Percentiles rank a stretch among this genome's conserved stretches.
phyloP scores from a whole-genome alignment of 2,329 filamentous ascomycete species.

The Diaporthe caulivora region DNA sequence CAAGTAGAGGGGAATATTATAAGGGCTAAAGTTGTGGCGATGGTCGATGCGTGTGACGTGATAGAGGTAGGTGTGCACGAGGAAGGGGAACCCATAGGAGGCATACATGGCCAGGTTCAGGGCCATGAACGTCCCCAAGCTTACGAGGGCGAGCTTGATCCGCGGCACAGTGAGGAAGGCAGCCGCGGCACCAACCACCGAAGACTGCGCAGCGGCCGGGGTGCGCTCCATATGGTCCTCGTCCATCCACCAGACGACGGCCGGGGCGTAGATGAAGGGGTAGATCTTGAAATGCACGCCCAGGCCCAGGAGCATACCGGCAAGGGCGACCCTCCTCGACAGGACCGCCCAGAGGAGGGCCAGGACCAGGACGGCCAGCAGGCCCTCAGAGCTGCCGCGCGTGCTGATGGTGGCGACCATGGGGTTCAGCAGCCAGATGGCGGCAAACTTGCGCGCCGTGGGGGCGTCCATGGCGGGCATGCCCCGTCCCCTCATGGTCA shows the following conservation, averaged over 20 bases:
- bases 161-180: constrained; percentile 67
- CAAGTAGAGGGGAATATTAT: constrained; percentile 92
- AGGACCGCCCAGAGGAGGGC: constrained; percentile 86
- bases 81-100: constrained; percentile 82
- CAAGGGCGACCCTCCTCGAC: constrained; percentile 69
- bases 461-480: constrained; percentile 56
- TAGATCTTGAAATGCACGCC: constrained; percentile 99
- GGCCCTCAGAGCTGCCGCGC: constrained; percentile 90
- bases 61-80: constrained; percentile 92
- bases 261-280: constrained; percentile 92
- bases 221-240: constrained; percentile 54
- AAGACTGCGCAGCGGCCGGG: neutral
- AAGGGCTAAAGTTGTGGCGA: constrained; percentile 97
- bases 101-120: constrained; percentile 86
- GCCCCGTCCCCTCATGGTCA: constrained; percentile 49
- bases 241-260: constrained; percentile 86
- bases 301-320: constrained; percentile 82
- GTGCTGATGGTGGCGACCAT: constrained; percentile 99
- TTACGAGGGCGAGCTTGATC: constrained; percentile 70
- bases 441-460: constrained; percentile 79
- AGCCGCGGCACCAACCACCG: constrained; percentile 43
- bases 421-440: constrained; percentile 94
- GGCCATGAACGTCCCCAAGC: constrained; percentile 77
- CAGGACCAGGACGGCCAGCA: constrained; percentile 87
- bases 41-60: constrained; percentile 95